These are phyloP conservation scores for Flaveria bidentis DNA, from an alignment of 129 eudicot genomes.

Conservation along the genomic window DNA sequence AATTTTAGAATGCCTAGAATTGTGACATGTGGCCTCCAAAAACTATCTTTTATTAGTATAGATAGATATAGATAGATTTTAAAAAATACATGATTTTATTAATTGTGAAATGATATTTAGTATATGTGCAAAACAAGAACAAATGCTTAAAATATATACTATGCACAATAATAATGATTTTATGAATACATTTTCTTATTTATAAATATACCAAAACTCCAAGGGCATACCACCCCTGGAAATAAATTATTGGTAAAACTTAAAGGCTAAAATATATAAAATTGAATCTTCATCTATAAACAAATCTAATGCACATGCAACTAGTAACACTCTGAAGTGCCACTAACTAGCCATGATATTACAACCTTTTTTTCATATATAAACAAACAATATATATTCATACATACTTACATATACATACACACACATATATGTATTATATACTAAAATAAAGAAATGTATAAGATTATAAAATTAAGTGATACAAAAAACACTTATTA, in stretches of 20 bases:
- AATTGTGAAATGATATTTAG: not conserved
- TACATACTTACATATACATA: no score
- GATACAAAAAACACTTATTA: not conserved
- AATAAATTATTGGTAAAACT: no score
- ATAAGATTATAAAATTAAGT: not conserved
- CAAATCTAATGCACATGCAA: slow-evolving; percentile 30
- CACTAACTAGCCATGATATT: slow-evolving; percentile 22
- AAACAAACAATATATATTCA: not conserved
- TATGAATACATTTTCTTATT: no score
- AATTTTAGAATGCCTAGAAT: no score
- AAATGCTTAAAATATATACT: not conserved
- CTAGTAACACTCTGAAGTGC: slow-evolving; percentile 24
- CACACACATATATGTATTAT: no score
- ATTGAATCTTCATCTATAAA: not conserved
- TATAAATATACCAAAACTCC: no score
- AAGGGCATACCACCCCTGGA: no score
- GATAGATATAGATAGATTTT: no score
- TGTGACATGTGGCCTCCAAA: no score
- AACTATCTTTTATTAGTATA: no score
- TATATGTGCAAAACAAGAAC: not conserved
- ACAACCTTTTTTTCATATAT: slow-evolving; percentile 2
- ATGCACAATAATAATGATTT: not conserved
- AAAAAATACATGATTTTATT: not conserved
- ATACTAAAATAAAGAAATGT: not conserved
- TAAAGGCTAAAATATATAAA: not conserved